These are phyloP conservation scores for Pichia californica DNA, from an alignment of 805 yeast genomes.

Conservation along the genomic window DNA sequence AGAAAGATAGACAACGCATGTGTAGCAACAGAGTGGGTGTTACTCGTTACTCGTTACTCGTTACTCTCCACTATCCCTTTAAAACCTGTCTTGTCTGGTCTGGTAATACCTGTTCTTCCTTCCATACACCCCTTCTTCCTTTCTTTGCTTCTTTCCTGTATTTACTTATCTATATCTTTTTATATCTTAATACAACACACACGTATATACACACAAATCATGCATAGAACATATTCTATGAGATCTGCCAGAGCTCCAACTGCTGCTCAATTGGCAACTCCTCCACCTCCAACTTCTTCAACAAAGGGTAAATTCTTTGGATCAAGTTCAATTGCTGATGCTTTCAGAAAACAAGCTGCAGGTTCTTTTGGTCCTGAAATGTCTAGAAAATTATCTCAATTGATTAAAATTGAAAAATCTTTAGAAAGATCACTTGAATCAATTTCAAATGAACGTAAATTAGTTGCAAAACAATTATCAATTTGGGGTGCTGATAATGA, in stretches of 20 bases:
- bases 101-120: too few relatives aligned
- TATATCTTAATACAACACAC: not conserved
- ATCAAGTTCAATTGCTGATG: slow-evolving; percentile 58
- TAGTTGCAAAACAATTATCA: slow-evolving; percentile 94
- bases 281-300: slow-evolving; percentile 89
- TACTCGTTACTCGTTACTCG: too few relatives aligned
- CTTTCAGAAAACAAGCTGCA: slow-evolving; percentile 77
- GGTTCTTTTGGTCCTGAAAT: slow-evolving; percentile 94
- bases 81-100: too few relatives aligned
- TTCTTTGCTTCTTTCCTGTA: not conserved
- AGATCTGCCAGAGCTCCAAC: slow-evolving; percentile 96
- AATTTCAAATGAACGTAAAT: slow-evolving; percentile 89
- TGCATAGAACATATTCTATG: slow-evolving; percentile 98
- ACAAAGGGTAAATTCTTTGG: slow-evolving; percentile 72
- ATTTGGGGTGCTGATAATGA: slow-evolving; percentile 98
- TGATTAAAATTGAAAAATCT: slow-evolving; percentile 94
- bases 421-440: slow-evolving; percentile 91
- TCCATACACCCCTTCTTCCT: too few relatives aligned
- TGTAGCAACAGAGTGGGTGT: too few relatives aligned
- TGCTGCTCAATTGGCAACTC: slow-evolving; percentile 94
- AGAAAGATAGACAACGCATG: too few relatives aligned
- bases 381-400: slow-evolving; percentile 82
- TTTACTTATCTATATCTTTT: not conserved
- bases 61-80: too few relatives aligned
- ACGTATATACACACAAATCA: slow-evolving; percentile 24